These are phyloP conservation scores for Bacterosira constricta DNA, from an alignment of 108 stramenopile genomes.

Conservation along the genomic window DNA sequence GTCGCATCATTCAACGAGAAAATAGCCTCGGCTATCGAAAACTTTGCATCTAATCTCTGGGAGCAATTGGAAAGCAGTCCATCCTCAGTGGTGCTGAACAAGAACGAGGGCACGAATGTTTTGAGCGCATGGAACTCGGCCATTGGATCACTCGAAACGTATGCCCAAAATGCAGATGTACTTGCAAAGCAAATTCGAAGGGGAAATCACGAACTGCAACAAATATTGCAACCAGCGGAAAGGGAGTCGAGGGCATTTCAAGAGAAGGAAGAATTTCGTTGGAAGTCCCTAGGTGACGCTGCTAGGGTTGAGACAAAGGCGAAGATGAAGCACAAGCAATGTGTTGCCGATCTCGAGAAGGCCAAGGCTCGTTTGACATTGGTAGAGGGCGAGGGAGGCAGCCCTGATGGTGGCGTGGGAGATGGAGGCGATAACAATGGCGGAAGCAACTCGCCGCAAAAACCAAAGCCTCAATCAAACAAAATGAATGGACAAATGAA, in stretches of 20 bases:
- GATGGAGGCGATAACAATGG: slow-evolving; percentile 2
- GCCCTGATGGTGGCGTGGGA: background rate
- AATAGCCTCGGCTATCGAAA: slow-evolving; percentile 32
- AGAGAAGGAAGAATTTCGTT: slow-evolving; percentile 64
- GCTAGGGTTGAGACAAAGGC: slow-evolving; percentile 65
- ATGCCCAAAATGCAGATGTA: slow-evolving; percentile 41
- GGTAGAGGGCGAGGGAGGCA: slow-evolving; percentile 36
- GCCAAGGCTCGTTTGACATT: slow-evolving; percentile 60
- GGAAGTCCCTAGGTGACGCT: slow-evolving; percentile 77
- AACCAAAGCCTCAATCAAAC: slow-evolving; percentile 7
- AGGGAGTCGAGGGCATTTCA: slow-evolving; percentile 48
- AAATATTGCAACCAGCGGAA: slow-evolving; percentile 40
- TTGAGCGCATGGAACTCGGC: slow-evolving; percentile 45
- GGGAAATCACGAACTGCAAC: slow-evolving; percentile 48
- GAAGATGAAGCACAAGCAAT: slow-evolving; percentile 54
- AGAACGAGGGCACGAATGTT: slow-evolving; percentile 26
- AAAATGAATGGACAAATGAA: slow-evolving; percentile 42
- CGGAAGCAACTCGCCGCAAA: slow-evolving; percentile 6
- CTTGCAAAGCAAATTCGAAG: slow-evolving; percentile 38
- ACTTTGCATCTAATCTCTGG: slow-evolving; percentile 26
- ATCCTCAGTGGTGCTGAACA: slow-evolving; percentile 15
- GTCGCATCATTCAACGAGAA: slow-evolving; percentile 53
- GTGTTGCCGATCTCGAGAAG: slow-evolving; percentile 50
- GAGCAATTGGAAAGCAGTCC: slow-evolving; percentile 13
- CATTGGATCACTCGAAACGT: slow-evolving; percentile 39